Percentiles rank a stretch among this genome's conserved stretches.
These are phyloP conservation scores for Leptodontidium sp. DNA, from an alignment of 2,329 filamentous ascomycete species.

Conservation along the genomic window DNA sequence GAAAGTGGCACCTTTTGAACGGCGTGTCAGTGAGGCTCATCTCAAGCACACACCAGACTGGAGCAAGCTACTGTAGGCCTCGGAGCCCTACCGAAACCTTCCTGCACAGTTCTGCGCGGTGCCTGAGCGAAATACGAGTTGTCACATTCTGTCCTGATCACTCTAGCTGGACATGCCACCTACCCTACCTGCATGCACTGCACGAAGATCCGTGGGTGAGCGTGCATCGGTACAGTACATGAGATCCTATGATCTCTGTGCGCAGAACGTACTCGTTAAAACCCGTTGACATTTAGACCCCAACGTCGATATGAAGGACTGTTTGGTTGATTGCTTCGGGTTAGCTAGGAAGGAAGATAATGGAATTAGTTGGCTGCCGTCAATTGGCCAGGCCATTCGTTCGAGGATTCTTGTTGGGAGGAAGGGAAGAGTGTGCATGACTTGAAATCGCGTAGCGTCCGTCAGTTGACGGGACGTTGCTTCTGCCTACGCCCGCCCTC, in stretches of 20 bases:
- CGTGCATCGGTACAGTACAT: neutral
- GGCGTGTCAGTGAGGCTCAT: neutral
- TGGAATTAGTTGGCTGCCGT: neutral
- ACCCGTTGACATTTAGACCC: neutral
- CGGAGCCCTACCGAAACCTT: constrained; percentile 5
- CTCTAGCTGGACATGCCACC: neutral
- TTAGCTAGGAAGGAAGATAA: neutral
- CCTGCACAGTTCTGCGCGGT: constrained; percentile 10
- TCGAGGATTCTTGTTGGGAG: neutral
- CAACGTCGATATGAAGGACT: neutral
- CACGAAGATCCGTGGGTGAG: neutral
- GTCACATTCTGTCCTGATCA: constrained; percentile 1
- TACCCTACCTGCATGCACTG: neutral
- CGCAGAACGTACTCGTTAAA: no score
- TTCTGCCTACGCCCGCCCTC: neutral
- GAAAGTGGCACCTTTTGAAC: neutral
- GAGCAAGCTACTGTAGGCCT: constrained; percentile 5
- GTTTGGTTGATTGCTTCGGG: neutral
- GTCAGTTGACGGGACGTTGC: constrained; percentile 10
- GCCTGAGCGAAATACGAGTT: constrained; percentile 10
- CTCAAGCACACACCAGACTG: neutral
- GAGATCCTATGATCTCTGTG: neutral
- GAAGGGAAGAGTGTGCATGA: neutral
- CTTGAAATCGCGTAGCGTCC: constrained; percentile 6
- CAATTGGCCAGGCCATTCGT: neutral